Evolutionary conservation across 345 rosid genomes (phyloP), one percentile per base, ranked within the genome.

Genomic region (Eutrema yunnanense): DNA sequence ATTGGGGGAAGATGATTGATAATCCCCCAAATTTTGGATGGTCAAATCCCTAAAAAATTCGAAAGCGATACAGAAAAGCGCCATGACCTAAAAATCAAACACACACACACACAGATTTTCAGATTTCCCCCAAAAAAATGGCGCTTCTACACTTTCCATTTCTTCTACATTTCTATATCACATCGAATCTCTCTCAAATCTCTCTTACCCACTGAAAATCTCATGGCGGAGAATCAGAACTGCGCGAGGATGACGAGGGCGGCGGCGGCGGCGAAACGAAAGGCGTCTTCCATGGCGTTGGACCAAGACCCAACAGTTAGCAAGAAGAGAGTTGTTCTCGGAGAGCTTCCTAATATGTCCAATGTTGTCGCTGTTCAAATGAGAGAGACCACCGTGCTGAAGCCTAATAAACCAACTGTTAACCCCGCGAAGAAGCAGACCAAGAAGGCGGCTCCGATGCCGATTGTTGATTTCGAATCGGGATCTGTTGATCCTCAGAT

Each of bases 401-500:
- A 72, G 54, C 16, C 53, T 12, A 64, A 42, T 19, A 64, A 52
- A 54, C 1, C 33, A 8, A 65, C 26, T 44, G 26, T 75, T 46
- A 6, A 32, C 34, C 12, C 56, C 14, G 2, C 54, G 38, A 70
- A 70, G 57, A 70, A 27, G 64, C 72, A 56, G 43, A 44, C 32
- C 27, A 70, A 71, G 74, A 71, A 50, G 34, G 64, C 53, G 34
- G 64, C 53, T 36, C 16, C n/a, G 49, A 46, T 26, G 16, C 42
- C 60, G 13, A 30, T 32, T 5, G 5, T 8, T 0, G 65, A 10
- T 1, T 26, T 52, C 29, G 71, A 63, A 8, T 53, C 76, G 27
- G 6, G 71, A 62, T 73, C 69, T 62, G 76, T n/a, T 53, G 76
- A 73, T 65, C 71, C 76, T 34, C 76, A 63, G 76, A 63, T 73